Conservation (phyloP, 208 protist species). For the Leishmania turanica region DNA sequence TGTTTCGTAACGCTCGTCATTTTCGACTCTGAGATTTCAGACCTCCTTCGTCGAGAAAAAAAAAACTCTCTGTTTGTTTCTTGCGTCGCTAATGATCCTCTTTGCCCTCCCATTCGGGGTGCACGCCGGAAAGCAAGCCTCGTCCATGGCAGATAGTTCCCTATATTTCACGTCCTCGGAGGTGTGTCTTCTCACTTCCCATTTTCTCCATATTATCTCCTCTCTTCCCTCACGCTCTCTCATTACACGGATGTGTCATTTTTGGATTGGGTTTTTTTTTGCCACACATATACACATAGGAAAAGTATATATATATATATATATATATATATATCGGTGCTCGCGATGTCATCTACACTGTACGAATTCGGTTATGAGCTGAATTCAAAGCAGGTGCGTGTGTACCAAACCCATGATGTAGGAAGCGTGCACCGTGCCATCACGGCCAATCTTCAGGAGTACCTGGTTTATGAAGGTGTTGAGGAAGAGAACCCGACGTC, state of each 20-base stretch:
- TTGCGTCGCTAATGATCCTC: neutral
- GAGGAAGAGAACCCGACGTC: slow-evolving; percentile 35
- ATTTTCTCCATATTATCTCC: slow-evolving; percentile 4
- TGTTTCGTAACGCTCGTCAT: neutral
- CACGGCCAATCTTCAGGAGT: slow-evolving; percentile 55
- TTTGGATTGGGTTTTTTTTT: neutral
- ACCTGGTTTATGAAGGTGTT: slow-evolving; percentile 44
- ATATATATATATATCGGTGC: neutral
- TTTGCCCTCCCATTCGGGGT: neutral
- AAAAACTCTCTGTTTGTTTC: slow-evolving; percentile 13
- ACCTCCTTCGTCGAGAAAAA: neutral
- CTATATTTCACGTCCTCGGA: neutral
- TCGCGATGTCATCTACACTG: slow-evolving; percentile 11
- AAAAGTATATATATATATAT: neutral
- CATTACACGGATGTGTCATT: neutral
- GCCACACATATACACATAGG: neutral
- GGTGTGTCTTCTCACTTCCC: neutral
- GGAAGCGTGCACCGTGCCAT: slow-evolving; percentile 44
- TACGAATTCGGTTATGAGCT: slow-evolving; percentile 78
- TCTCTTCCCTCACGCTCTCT: neutral
- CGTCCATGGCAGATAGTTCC: neutral
- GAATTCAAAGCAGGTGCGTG: slow-evolving; percentile 58
- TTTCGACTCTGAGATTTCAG: neutral
- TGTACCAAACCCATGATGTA: slow-evolving; percentile 53
- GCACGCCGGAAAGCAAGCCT: neutral